Base-by-base conservation (phyloP, 768 basidiomycete genomes). In the Pulveroboletus sp. region DNA sequence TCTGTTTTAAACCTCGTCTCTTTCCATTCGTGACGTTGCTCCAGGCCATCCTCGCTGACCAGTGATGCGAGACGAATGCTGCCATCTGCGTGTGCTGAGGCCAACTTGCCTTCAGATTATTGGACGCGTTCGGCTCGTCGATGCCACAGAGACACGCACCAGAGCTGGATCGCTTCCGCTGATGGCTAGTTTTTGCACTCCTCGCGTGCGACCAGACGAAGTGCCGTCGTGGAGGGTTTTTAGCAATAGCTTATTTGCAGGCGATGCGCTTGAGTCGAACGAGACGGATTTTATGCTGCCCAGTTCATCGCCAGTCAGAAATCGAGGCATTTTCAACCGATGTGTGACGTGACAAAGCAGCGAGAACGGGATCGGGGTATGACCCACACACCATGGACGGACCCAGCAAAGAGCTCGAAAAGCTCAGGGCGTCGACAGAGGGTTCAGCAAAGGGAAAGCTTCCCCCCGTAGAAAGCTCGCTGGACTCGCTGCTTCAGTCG, bases 271-370 rank as follows among this genome's bases (percentile, higher is more conserved):
- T 16, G 68, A 57, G 4, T 63, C 45, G 57, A 77, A 85, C 10
- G 58, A 68, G 48, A 88, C 60, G 8, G 79, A 67, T 68, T 90
- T 90, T 50, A 91, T 77, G 49, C 78, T 80, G 17, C 89, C 90
- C 27, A 87, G 80, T 55, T 89, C 85, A 69, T 92, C 90, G 54
- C 87, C 90, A 38, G 81, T 67, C 43, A 89, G 69, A 68, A 90
- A 89, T 50, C 77, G 78, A 62, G 79, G 70, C 85, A 87, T 88
- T 17, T 6, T 29, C 27, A 6, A 6, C 12, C 12, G 27, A 12
- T 29, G 27, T 29, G 27, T 29, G 27, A 29, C 27, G 27, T 12
- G 27, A 29, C n/a, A n/a, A n/a, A n/a, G n/a, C n/a, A n/a, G n/a
- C n/a, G n/a, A n/a, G n/a, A n/a, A n/a, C n/a, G n/a, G n/a, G n/a